Evolutionary conservation across 129 eudicot genomes (phyloP), one percentile per base, ranked within the genome.

Genomic region (Flaveria sonorensis): DNA sequence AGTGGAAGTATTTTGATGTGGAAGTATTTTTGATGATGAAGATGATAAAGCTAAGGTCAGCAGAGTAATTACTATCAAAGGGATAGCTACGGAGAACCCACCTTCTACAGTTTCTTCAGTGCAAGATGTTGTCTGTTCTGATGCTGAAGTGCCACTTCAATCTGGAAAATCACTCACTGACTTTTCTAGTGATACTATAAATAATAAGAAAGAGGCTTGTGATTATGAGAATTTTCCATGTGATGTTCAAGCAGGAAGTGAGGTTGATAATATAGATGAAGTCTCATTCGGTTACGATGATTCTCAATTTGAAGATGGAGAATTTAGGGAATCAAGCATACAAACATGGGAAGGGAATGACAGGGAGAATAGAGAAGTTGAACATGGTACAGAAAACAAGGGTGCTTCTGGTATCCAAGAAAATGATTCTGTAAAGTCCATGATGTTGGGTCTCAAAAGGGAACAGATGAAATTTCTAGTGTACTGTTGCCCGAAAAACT

Each of bases 291-390:
- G 75, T 30, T 64, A 84, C 28, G 82, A 80, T 48, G 85, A 84
- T 72, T 81, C 88, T 11, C 85, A 72, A 12, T 84, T 63, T 16
- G 85, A 84, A 81, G 85, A 81, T 68, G 85, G 88, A 21, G 88
- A 84, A 68, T 56, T 77, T 12, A 65, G 82, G 53, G 88, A 84
- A 67, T 52, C 80, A 43, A 81, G 59, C 70, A 74, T 71, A 45
- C 80, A 61, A 21, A 23, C 80, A 12, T 77, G 85, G 85, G 80
- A 84, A 62, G 82, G 74, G 59, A 47, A 47, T 1, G 82, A 81
- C 3, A 72, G 40, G 18, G 75, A 75, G 28, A 59, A 80, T 55
- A 61, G 63, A 65, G 83, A 84, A 68, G 50, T 39, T 16, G 84
- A 65, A 47, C 60, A 71, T 55, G 71, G 1, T 32, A 61, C 52